These are phyloP conservation scores for Physcia stellaris DNA, from an alignment of 495 filamentous ascomycete genomes.

Conservation along the genomic window DNA sequence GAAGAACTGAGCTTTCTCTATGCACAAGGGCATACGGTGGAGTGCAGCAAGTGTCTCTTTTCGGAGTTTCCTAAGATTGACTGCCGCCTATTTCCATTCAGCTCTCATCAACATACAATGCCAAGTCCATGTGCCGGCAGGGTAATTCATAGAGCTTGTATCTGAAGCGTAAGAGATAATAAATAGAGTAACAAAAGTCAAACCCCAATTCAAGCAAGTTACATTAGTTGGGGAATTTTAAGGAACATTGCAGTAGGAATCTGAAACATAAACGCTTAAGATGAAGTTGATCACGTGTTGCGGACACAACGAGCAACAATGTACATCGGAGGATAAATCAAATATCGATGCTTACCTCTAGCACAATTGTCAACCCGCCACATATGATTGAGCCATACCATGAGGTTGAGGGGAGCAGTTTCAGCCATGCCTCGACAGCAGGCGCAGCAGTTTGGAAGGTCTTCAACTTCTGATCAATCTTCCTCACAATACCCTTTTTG, in stretches of 20 bases:
- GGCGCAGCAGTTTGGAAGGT: conserved; percentile 7
- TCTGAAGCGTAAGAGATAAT: too few relatives aligned
- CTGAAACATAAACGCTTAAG: too few relatives aligned
- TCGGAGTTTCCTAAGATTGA: conserved; percentile 7
- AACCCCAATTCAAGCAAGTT: too few relatives aligned
- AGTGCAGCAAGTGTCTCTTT: conserved; percentile 8
- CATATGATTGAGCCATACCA: conserved; percentile 9
- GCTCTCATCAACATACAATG: neutral
- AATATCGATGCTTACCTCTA: conserved; percentile 1
- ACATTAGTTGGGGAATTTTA: too few relatives aligned
- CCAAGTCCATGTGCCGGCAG: too few relatives aligned
- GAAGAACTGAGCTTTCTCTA: conserved; percentile 8
- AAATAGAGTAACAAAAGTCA: too few relatives aligned
- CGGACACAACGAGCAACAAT: too few relatives aligned
- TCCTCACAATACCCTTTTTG: conserved; percentile 8
- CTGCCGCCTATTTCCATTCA: conserved; percentile 5
- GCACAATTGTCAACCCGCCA: conserved; percentile 9
- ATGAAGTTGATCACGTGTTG: too few relatives aligned
- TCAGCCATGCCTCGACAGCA: conserved; percentile 10
- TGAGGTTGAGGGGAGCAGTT: conserved; percentile 3
- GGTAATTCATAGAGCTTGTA: neutral
- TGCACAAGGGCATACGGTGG: conserved; percentile 7
- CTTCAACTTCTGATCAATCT: conserved; percentile 1
- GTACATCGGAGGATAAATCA: too few relatives aligned
- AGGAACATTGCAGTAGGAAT: too few relatives aligned